Conservation (phyloP, 257 asterid genomes). For the Fraxinus anomala region DNA sequence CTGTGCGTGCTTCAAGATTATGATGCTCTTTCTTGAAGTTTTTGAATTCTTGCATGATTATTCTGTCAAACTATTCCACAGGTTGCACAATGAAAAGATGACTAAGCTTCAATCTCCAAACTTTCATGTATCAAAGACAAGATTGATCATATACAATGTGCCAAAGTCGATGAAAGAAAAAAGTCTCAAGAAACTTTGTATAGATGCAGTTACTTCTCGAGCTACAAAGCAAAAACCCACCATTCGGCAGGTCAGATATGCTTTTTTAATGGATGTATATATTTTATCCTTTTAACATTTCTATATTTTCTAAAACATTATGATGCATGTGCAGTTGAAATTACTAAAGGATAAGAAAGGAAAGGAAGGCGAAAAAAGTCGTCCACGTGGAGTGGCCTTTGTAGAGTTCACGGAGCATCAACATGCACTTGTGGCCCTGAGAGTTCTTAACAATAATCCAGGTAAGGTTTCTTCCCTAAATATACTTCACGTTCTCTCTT, state of each 20-base stretch:
- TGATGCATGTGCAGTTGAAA: constrained; percentile 58
- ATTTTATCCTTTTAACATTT: constrained; percentile 5
- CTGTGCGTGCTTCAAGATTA: not conserved
- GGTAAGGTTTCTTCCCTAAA: constrained; percentile 41
- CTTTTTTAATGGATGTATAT: constrained; percentile 2
- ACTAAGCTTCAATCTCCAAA: constrained; percentile 87
- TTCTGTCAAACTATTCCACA: constrained; percentile 27
- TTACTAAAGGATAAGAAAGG: constrained; percentile 70
- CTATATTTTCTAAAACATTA: constrained; percentile 1
- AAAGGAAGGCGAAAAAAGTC: constrained; percentile 53
- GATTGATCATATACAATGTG: constrained; percentile 84
- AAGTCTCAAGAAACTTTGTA: constrained; percentile 57
- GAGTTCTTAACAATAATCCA: constrained; percentile 96
- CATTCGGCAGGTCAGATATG: constrained; percentile 73
- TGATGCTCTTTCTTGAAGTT: not conserved
- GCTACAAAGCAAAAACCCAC: constrained; percentile 91
- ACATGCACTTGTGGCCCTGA: constrained; percentile 95
- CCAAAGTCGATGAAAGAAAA: constrained; percentile 80
- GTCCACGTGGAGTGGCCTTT: constrained; percentile 91
- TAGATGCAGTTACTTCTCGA: constrained; percentile 79
- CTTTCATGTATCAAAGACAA: constrained; percentile 80
- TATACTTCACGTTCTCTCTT: not conserved
- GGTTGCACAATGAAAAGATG: constrained; percentile 85
- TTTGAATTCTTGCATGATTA: constrained; percentile 12
- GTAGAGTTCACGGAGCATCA: constrained; percentile 94